These are phyloP conservation scores for Aspergillus hiratsukae DNA, from an alignment of 2,329 filamentous ascomycete species.

Conservation along the genomic window DNA sequence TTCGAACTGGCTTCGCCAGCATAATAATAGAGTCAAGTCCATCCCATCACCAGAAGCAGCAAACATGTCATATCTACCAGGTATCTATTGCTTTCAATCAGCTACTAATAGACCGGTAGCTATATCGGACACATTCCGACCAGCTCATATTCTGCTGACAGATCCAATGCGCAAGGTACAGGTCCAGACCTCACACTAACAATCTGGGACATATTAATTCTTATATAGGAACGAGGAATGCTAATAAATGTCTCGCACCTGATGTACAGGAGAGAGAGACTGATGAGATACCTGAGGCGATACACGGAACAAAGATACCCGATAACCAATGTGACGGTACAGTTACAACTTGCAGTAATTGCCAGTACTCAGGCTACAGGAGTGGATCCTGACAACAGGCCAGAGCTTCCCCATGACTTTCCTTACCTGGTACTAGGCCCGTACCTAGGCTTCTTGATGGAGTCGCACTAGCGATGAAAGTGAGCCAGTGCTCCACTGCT, in stretches of 20 bases:
- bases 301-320: constrained; percentile 1
- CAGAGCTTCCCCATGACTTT: not conserved
- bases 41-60: no score
- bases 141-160: not conserved
- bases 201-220: not conserved
- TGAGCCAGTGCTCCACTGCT: constrained; percentile 1
- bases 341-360: not conserved
- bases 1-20: no score
- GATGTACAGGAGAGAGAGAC: not conserved
- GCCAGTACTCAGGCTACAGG: no score
- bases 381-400: constrained; percentile 10
- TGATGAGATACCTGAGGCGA: not conserved
- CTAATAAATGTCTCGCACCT: not conserved
- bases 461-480: constrained; percentile 1
- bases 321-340: constrained; percentile 4
- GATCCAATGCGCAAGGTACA: not conserved
- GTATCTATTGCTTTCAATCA: not conserved
- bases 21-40: no score
- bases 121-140: not conserved
- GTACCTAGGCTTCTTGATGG: not conserved
- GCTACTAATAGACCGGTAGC: not conserved
- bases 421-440: no score
- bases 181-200: not conserved
- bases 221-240: not conserved
- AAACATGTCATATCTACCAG: not conserved